A percentile compares a stretch with the other conserved stretches of the same genome.
These are phyloP conservation scores for Leccinellum rugosiceps DNA, from an alignment of 768 basidiomycete genomes.

Conservation along the genomic window DNA sequence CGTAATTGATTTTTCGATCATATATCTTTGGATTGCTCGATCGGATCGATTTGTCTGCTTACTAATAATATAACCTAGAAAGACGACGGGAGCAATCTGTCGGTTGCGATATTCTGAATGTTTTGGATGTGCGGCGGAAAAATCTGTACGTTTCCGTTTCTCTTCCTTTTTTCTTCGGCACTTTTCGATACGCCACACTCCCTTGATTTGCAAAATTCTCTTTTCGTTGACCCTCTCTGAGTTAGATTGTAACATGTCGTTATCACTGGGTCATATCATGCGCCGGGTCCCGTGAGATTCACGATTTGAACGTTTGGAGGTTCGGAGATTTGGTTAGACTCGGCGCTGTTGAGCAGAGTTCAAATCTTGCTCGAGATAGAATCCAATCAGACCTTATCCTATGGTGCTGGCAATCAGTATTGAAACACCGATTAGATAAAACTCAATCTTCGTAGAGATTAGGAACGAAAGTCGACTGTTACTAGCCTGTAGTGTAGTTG, in stretches of 20 bases:
- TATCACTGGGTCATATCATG: background rate
- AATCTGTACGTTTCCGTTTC: background rate
- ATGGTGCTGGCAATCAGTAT: too few species aligned
- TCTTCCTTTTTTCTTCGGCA: background rate
- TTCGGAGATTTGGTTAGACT: background rate
- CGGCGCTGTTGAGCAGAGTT: background rate
- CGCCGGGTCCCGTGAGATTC: background rate
- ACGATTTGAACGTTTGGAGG: background rate
- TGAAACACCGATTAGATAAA: background rate
- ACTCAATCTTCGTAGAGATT: background rate
- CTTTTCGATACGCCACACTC: background rate
- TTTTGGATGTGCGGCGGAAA: background rate
- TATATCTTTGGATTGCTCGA: background rate
- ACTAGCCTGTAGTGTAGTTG: too few species aligned
- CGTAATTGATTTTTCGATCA: background rate
- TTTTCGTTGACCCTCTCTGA: background rate
- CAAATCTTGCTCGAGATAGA: background rate
- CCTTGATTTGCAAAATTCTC: background rate
- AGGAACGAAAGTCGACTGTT: too few species aligned
- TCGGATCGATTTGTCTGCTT: background rate
- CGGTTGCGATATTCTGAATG: background rate
- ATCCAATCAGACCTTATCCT: background rate
- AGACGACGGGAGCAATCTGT: background rate
- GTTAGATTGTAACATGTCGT: background rate
- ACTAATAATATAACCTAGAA: background rate